Evolutionary conservation across 2,329 filamentous ascomycete genomes (phyloP).

Genomic region (Paecilomyces sp.): DNA sequence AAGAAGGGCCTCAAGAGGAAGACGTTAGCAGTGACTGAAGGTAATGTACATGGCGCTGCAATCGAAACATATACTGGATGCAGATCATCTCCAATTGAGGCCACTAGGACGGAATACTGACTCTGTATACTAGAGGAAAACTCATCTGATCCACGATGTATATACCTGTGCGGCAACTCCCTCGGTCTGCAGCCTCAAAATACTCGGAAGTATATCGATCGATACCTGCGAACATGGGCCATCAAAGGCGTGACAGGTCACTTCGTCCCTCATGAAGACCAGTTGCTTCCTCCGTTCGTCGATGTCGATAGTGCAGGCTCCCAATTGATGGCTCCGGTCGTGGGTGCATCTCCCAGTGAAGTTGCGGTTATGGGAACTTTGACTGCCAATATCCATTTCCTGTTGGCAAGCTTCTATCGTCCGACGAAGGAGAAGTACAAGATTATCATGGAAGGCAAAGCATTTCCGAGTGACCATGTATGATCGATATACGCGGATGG

Average conservation of each 20-base stretch:
- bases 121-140: conserved; percentile 15
- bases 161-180: conserved; percentile 88
- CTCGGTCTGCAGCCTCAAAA: conserved; percentile 73
- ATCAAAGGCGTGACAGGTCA: conserved; percentile 79
- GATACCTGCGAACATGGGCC: conserved; percentile 76
- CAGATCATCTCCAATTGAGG: neutral
- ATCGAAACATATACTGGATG: neutral
- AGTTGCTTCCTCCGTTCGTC: conserved; percentile 65
- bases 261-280: conserved; percentile 62
- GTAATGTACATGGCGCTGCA: conserved; percentile 7
- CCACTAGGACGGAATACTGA: neutral
- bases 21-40: conserved; percentile 38
- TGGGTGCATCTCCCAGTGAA: conserved; percentile 66
- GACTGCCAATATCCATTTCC: conserved; percentile 71
- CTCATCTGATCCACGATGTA: conserved; percentile 42
- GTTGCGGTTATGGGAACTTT: conserved; percentile 85
- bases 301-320: conserved; percentile 71
- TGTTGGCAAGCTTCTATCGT: conserved; percentile 78
- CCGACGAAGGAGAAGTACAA: conserved; percentile 62
- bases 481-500: conserved; percentile 13
- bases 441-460: conserved; percentile 82
- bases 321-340: conserved; percentile 61
- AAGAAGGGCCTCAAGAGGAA: conserved; percentile 63
- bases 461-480: conserved; percentile 81
- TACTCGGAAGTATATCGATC: conserved; percentile 57